These are phyloP conservation scores for Talaromyces ruber DNA, from an alignment of 495 filamentous ascomycete genomes.

Conservation along the genomic window DNA sequence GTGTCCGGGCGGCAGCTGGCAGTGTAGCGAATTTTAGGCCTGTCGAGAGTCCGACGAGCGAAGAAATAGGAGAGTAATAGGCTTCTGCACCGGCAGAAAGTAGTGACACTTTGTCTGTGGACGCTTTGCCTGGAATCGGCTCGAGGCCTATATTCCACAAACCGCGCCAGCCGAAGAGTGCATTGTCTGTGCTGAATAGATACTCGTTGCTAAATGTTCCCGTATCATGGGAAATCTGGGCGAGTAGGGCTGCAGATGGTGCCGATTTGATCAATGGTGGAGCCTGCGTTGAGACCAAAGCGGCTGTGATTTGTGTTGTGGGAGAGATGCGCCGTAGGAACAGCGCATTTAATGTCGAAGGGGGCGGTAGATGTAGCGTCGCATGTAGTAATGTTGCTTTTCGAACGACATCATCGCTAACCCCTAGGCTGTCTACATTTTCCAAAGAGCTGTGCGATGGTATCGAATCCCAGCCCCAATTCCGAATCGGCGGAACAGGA, in stretches of 20 bases:
- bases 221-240: constrained; percentile 76
- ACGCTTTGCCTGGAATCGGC: constrained; percentile 32
- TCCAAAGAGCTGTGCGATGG: constrained; percentile 15
- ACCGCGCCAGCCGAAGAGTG: constrained; percentile 76
- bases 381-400: constrained; percentile 76
- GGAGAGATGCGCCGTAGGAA: constrained; percentile 76
- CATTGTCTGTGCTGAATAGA: constrained; percentile 85
- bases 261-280: constrained; percentile 33
- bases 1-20: constrained; percentile 64
- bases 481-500: constrained; percentile 25
- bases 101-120: constrained; percentile 21
- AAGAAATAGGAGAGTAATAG: constrained; percentile 90
- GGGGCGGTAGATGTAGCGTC: constrained; percentile 71
- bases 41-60: constrained; percentile 72
- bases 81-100: constrained; percentile 84
- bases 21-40: constrained; percentile 86
- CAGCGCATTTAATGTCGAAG: constrained; percentile 76
- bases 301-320: constrained; percentile 68
- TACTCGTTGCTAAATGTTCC: constrained; percentile 88
- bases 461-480: constrained; percentile 24
- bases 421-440: constrained; percentile 8
- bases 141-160: constrained; percentile 92
- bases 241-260: constrained; percentile 47
- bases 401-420: constrained; percentile 16
- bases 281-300: constrained; percentile 68